phyloP scores from a whole-genome alignment of 2,329 filamentous ascomycete species.

The Fusarium goolgardi region DNA sequence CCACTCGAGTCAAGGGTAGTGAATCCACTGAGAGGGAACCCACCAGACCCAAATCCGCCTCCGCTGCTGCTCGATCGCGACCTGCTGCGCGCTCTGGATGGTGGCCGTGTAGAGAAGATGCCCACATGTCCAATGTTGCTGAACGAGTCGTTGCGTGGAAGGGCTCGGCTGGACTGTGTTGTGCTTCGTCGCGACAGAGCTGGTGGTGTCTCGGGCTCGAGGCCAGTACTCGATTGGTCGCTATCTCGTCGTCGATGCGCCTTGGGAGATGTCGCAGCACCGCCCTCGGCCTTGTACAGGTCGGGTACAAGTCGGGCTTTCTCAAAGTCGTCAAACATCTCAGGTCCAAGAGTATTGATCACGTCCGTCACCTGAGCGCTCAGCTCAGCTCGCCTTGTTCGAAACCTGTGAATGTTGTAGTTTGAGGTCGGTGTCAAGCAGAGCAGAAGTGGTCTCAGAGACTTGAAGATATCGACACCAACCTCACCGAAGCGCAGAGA shows the following conservation, averaged over 20 bases:
- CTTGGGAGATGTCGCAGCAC: slow-evolving; percentile 38
- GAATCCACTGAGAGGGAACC: slow-evolving; percentile 76
- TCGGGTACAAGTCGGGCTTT: slow-evolving; percentile 75
- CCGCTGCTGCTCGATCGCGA: slow-evolving; percentile 77
- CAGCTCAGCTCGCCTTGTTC: slow-evolving; percentile 76
- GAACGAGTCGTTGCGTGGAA: slow-evolving; percentile 92
- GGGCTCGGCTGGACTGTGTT: slow-evolving; percentile 63
- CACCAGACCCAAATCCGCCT: slow-evolving; percentile 68
- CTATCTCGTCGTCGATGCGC: slow-evolving; percentile 58
- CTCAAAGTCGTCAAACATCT: slow-evolving; percentile 97
- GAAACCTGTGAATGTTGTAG: slow-evolving; percentile 84
- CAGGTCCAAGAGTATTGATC: slow-evolving; percentile 94
- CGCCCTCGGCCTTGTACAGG: slow-evolving; percentile 56
- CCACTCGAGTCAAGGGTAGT: slow-evolving; percentile 74
- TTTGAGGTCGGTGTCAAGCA: slow-evolving; percentile 86
- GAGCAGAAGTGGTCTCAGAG: slow-evolving; percentile 85
- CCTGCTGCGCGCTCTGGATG: slow-evolving; percentile 79
- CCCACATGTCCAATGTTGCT: slow-evolving; percentile 87
- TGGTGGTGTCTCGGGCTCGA: slow-evolving; percentile 55
- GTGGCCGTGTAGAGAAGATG: slow-evolving; percentile 88
- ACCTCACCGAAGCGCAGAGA: slow-evolving; percentile 95
- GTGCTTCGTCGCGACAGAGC: slow-evolving; percentile 62
- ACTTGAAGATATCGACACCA: slow-evolving; percentile 99
- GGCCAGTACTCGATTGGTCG: slow-evolving; percentile 58
- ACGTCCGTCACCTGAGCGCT: slow-evolving; percentile 86